Percentiles rank a stretch among this genome's conserved stretches.
phyloP scores from a whole-genome alignment of 1,284 basidiomycete species.

The Ceratobasidium sp. region DNA sequence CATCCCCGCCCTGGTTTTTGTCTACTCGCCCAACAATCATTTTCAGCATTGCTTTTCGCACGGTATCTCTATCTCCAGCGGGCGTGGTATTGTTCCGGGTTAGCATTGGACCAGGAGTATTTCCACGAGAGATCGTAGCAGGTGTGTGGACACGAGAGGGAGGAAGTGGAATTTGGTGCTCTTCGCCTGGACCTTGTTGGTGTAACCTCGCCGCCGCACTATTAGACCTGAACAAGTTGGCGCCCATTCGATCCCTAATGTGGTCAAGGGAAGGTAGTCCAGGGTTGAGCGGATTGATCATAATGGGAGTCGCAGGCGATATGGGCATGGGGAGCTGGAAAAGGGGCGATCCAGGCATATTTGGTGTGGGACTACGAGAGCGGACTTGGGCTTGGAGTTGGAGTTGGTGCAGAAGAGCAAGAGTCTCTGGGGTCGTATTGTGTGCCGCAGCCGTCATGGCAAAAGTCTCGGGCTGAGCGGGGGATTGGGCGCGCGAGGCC shows the following conservation, averaged over 20 bases:
- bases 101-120: slow-evolving; percentile 46
- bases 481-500: slow-evolving; percentile 28
- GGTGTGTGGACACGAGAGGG: slow-evolving; percentile 29
- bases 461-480: slow-evolving; percentile 13
- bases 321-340: slow-evolving; percentile 24
- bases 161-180: slow-evolving; percentile 28
- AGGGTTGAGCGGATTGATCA: slow-evolving; percentile 2
- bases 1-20: slow-evolving; percentile 60
- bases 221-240: slow-evolving; percentile 74
- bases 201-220: slow-evolving; percentile 68
- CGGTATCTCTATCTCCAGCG: slow-evolving; percentile 69
- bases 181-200: background rate
- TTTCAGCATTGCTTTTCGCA: slow-evolving; percentile 63
- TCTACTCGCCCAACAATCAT: slow-evolving; percentile 66
- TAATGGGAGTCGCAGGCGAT: slow-evolving; percentile 17
- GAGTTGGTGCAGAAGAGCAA: slow-evolving; percentile 50
- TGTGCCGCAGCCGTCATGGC: slow-evolving; percentile 35
- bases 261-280: slow-evolving; percentile 67
- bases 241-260: slow-evolving; percentile 51
- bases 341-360: slow-evolving; percentile 25
- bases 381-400: slow-evolving; percentile 12
- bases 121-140: slow-evolving; percentile 19
- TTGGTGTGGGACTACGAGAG: slow-evolving; percentile 30
- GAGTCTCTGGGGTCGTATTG: slow-evolving; percentile 35
- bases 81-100: slow-evolving; percentile 72